Conservation (phyloP, 306 rosid genomes). For the Medicago ruthenica region DNA sequence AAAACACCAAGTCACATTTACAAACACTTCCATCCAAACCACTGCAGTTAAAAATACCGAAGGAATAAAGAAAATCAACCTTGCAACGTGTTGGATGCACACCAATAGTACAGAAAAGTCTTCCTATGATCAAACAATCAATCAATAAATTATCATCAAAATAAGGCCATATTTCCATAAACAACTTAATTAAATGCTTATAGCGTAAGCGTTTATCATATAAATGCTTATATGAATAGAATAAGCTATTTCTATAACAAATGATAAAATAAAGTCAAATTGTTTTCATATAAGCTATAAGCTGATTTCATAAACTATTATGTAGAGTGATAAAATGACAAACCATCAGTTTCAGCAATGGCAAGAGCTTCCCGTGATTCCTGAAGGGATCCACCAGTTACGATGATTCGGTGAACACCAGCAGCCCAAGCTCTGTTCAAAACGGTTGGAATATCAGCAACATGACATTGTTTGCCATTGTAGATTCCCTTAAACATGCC, state of each 20-base stretch:
- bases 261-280: neutral
- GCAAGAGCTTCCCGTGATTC: conserved; percentile 92
- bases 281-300: neutral
- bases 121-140: conserved; percentile 54
- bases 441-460: conserved; percentile 75
- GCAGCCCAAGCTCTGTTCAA: conserved; percentile 88
- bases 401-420: conserved; percentile 90
- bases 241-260: neutral
- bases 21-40: conserved; percentile 42
- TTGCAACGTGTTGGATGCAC: conserved; percentile 99
- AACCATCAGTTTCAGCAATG: conserved; percentile 93
- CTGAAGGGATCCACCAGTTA: conserved; percentile 93
- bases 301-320: neutral
- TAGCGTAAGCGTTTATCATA: neutral
- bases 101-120: conserved; percentile 94
- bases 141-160: neutral
- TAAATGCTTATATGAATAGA: neutral
- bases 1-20: conserved; percentile 40
- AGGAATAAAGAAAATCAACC: conserved; percentile 55
- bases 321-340: neutral
- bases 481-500: conserved; percentile 93
- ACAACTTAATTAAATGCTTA: neutral
- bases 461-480: conserved; percentile 90
- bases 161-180: neutral
- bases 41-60: conserved; percentile 9